These are phyloP conservation scores for Paracorniculantispora psalliotae DNA, from an alignment of 2,329 filamentous ascomycete species.

Conservation along the genomic window DNA sequence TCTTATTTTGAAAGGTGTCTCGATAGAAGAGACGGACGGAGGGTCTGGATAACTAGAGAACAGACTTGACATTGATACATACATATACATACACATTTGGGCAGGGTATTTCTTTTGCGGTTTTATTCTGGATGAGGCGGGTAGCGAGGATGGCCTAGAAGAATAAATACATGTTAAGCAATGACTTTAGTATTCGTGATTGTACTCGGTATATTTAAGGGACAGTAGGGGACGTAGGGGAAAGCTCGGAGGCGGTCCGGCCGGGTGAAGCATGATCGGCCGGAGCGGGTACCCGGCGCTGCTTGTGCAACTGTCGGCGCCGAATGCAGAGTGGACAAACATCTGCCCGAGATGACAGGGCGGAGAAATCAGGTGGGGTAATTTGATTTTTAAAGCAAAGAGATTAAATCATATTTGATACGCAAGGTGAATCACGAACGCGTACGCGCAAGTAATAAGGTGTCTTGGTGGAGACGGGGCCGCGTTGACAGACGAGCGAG, in stretches of 20 bases:
- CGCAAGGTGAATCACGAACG: not conserved
- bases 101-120: not conserved
- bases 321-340: not conserved
- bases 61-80: slow-evolving; percentile 1
- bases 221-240: not conserved
- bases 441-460: not conserved
- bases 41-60: not conserved
- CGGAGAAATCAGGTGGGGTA: not conserved
- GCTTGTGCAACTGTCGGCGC: not conserved
- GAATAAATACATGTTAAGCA: not conserved
- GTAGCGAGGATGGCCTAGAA: not conserved
- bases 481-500: slow-evolving; percentile 5
- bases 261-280: not conserved
- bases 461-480: slow-evolving; percentile 1
- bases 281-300: slow-evolving; percentile 9
- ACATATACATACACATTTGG: not conserved
- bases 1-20: not conserved
- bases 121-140: not conserved
- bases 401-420: not conserved
- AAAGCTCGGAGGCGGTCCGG: not conserved
- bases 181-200: not conserved
- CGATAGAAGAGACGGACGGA: not conserved
- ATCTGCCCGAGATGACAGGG: not conserved
- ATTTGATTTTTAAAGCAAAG: not conserved
- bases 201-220: no score